phyloP scores from a whole-genome alignment of 495 filamentous ascomycete genomes.

The Neurospora hispaniola region DNA sequence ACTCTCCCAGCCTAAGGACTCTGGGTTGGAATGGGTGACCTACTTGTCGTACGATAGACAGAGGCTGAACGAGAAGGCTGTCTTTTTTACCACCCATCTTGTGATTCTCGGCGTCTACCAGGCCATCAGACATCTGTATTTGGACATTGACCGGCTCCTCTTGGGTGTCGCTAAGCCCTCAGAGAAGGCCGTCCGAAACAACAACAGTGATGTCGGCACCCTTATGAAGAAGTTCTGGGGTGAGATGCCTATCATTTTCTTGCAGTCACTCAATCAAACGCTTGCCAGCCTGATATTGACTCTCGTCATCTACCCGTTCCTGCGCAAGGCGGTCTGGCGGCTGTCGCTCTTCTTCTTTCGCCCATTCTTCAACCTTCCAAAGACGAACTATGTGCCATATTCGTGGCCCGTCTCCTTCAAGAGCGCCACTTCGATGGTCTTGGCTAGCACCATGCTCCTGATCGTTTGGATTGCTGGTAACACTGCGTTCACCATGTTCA shows the following conservation, averaged over 20 bases:
- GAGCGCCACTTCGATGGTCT: constrained; percentile 49
- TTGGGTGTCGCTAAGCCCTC: constrained; percentile 32
- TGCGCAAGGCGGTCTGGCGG: constrained; percentile 56
- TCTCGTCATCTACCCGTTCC: constrained; percentile 50
- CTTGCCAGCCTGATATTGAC: constrained; percentile 35
- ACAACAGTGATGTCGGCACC: constrained; percentile 19
- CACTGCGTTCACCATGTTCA: constrained; percentile 62
- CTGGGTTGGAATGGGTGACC: constrained; percentile 62
- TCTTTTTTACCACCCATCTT: constrained; percentile 68
- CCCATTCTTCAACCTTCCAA: constrained; percentile 62
- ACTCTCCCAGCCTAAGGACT: constrained; percentile 54
- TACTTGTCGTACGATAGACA: constrained; percentile 55
- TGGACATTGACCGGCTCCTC: constrained; percentile 61
- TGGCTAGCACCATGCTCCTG: constrained; percentile 55
- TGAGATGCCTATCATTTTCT: constrained; percentile 22
- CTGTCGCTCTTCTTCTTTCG: constrained; percentile 57
- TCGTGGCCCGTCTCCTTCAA: constrained; percentile 47
- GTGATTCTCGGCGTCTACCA: constrained; percentile 58
- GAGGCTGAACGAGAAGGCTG: constrained; percentile 75
- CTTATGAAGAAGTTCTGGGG: constrained; percentile 17
- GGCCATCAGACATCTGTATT: constrained; percentile 55
- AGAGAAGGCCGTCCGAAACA: constrained; percentile 18
- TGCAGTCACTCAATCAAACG: constrained; percentile 28
- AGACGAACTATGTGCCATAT: constrained; percentile 49
- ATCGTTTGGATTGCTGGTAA: constrained; percentile 67